Conservation (phyloP, 1,284 basidiomycete genomes). For the Vanrija sp. region DNA sequence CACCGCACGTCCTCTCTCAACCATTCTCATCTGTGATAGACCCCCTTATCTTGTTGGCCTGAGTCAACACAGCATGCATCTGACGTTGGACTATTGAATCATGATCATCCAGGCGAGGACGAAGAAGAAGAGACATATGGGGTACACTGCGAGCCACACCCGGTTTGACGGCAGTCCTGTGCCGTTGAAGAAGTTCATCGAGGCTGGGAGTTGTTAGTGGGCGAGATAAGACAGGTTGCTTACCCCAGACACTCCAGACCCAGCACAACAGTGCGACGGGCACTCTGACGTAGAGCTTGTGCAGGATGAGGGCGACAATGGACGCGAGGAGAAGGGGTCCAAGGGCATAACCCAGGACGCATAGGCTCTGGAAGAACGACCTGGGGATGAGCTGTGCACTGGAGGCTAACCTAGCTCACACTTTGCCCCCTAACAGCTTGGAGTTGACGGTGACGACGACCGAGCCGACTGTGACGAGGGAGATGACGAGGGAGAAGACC, state of each 20-base stretch:
- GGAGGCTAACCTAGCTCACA: conserved; percentile 56
- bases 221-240: conserved; percentile 17
- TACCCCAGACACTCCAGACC: conserved; percentile 96
- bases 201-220: conserved; percentile 55
- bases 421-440: conserved; percentile 90
- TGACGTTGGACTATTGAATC: conserved; percentile 59
- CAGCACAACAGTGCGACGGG: conserved; percentile 78
- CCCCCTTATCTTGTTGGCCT: no score
- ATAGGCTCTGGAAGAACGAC: conserved; percentile 92
- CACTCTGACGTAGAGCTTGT: conserved; percentile 74
- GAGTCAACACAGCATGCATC: neutral
- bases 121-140: conserved; percentile 61
- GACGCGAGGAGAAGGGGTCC: conserved; percentile 86
- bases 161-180: conserved; percentile 84
- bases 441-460: conserved; percentile 87
- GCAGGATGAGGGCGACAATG: conserved; percentile 78
- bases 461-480: conserved; percentile 82
- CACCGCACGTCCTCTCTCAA: no score
- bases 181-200: conserved; percentile 89
- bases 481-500: conserved; percentile 87
- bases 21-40: no score
- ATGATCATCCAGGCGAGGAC: conserved; percentile 87
- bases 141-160: conserved; percentile 86
- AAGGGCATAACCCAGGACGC: conserved; percentile 84
- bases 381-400: conserved; percentile 49